Base-by-base conservation (phyloP, 1,284 basidiomycete species). In the Boletus austroedulis region DNA sequence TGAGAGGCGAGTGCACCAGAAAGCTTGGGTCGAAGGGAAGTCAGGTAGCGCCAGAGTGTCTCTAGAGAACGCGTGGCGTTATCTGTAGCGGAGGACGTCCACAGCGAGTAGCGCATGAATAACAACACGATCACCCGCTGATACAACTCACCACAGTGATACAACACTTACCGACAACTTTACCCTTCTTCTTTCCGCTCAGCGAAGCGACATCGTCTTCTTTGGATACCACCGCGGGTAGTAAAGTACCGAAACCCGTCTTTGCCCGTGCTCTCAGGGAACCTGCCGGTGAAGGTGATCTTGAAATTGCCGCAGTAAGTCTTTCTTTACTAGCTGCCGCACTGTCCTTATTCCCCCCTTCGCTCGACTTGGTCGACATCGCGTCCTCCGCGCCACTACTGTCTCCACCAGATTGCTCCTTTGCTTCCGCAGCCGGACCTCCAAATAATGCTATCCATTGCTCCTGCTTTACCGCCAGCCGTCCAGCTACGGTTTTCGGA, bases 401-500 rank as follows among this genome's bases (percentile, higher is more conserved):
- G 3, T 38, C 54, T 23, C 40, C 46, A 53, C 26, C 44, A 21
- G 41, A 47, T 34, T n/a, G 24, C n/a, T 70, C 67, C 53, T 58
- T 65, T 36, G 53, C 4, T 8, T 58, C 61, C 15, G 65, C 38
- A 41, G 62, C 64, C 15, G 88, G 88, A 0, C 94, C 95, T 12
- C 94, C 95, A 73, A 93, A 98, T 10, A 96, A 75, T 4, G 81
- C 77, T 69, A 95, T 89, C 92, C 95, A 96, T n/a, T 81, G 78
- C 1, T 86, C 81, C 36, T 76, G 81, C 17, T 86, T 82, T 0
- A 89, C 82, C 15, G 86, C 79, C 14, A 98, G 75, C 32, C 90
- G 80, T 5, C 96, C 96, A 0, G 94, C 83, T 2, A 99, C 84
- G 19, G 78, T 79, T 48, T 89, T 82, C 0, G 94, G 92, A 72